Evolutionary conservation across 2,329 filamentous ascomycete genomes (phyloP), one percentile per base, ranked within the genome.

Genomic region (Ilyonectria destructans): DNA sequence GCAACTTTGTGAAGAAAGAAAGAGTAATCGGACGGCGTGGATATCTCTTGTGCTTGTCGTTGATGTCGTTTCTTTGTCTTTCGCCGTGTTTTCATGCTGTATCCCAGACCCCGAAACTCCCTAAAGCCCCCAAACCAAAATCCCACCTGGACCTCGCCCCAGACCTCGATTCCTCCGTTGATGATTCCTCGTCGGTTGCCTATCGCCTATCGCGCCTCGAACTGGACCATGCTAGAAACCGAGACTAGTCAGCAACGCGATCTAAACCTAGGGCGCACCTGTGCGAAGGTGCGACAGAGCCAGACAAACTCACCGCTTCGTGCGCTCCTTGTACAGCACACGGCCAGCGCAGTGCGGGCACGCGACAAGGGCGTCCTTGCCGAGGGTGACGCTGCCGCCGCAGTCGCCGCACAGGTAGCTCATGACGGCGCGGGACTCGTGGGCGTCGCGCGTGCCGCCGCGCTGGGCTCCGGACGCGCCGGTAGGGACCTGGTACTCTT

Each of bases 291-390:
- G 31, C 31, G 3, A 2, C 48, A 8, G 58, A 5, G 15, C 49
- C 31, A 54, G 51, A 58, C 33, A 58, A 67, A 84, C 92, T 83
- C 81, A 98, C 96, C 96, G 90, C 88, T 97, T 98, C 51, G 96
- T 99, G 79, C 96, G 86, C 89, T 98, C 94, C 89, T 99, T 99
- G 85, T 98, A 98, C 74, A 99, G 84, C 69, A 99, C 95, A 73
- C 96, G 91, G 78, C 97, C 96, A 8, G 96, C 96, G 82, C 96
- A 99, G 70, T 84, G 82, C 65, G 81, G 80, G 73, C 82, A 83
- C 23, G 82, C 82, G 57, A 83, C 81, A n/a, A 89, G 85, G 56
- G 87, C 88, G 67, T 85, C 84, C 77, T 82, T 81, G 67, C 76
- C 75, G 71, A 83, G 81, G 63, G 79, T 79, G 69, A 82, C 80